Percentiles rank a stretch among this genome's conserved stretches.
Evolutionary conservation across 352 stramenopile genomes (phyloP).

Genomic region (Phytophthora litchii): DNA sequence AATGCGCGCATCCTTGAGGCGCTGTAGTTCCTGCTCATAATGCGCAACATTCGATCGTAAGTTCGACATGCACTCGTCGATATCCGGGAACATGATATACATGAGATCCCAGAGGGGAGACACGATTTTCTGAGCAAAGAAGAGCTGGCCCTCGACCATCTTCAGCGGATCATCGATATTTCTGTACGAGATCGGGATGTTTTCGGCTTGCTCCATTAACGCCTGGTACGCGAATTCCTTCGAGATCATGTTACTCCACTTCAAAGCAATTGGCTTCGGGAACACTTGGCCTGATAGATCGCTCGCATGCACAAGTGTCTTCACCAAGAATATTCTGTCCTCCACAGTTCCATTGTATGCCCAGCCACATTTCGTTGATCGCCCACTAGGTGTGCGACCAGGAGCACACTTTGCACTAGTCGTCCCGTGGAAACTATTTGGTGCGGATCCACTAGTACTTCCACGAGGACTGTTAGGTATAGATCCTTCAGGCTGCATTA

Average conservation of each 20-base stretch:
- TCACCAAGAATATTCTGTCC: slow-evolving; percentile 87
- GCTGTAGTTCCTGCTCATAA: slow-evolving; percentile 80
- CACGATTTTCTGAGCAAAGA: slow-evolving; percentile 88
- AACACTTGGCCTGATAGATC: slow-evolving; percentile 89
- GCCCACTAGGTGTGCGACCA: slow-evolving; percentile 30
- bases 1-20: slow-evolving; percentile 50
- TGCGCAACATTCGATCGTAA: slow-evolving; percentile 78
- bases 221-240: slow-evolving; percentile 91
- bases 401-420: slow-evolving; percentile 17
- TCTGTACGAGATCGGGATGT: slow-evolving; percentile 81
- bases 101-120: slow-evolving; percentile 78
- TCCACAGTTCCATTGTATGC: slow-evolving; percentile 70
- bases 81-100: slow-evolving; percentile 76
- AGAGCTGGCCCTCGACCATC: slow-evolving; percentile 88
- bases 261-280: slow-evolving; percentile 85
- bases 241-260: slow-evolving; percentile 92
- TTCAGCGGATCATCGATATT: slow-evolving; percentile 82
- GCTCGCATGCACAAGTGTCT: slow-evolving; percentile 85
- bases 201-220: slow-evolving; percentile 80
- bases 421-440: slow-evolving; percentile 29
- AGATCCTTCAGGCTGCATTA: slow-evolving; percentile 58
- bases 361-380: slow-evolving; percentile 50
- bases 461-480: slow-evolving; percentile 41
- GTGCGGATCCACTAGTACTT: slow-evolving; percentile 24
- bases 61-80: slow-evolving; percentile 71